Percentiles rank a stretch among this genome's conserved stretches.
phyloP scores from a whole-genome alignment of 768 basidiomycete species.

The Leccinum disarticulatum region DNA sequence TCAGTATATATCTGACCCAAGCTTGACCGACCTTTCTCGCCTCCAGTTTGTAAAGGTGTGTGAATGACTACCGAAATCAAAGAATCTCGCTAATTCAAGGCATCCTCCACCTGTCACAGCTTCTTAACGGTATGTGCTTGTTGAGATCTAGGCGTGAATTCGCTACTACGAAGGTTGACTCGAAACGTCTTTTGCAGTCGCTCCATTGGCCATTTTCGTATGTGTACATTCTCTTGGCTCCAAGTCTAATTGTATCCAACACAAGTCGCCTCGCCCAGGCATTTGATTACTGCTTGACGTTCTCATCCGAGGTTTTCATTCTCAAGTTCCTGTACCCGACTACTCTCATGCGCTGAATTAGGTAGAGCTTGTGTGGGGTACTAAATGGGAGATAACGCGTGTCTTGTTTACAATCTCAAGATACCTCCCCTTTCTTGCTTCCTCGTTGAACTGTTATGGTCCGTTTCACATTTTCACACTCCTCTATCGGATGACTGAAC shows the following conservation, averaged over 20 bases:
- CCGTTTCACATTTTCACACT: not conserved
- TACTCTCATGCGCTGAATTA: constrained; percentile 5
- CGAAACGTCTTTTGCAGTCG: constrained; percentile 9
- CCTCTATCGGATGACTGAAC: not conserved
- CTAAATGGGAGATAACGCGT: constrained; percentile 24
- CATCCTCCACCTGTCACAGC: constrained; percentile 1
- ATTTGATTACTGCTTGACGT: constrained; percentile 26
- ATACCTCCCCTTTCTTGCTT: constrained; percentile 27
- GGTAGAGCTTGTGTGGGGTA: constrained; percentile 26
- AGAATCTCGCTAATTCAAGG: not conserved
- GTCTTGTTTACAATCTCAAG: constrained; percentile 27
- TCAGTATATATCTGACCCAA: not conserved
- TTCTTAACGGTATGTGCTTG: constrained; percentile 17
- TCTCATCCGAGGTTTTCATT: constrained; percentile 17
- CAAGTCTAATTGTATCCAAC: not conserved
- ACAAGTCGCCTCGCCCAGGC: constrained; percentile 3
- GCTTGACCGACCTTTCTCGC: constrained; percentile 12
- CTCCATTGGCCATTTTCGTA: constrained; percentile 21
- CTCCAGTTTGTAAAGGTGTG: constrained; percentile 22
- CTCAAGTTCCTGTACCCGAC: not conserved
- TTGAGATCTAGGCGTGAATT: not conserved
- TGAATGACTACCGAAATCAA: not conserved
- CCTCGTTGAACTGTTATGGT: constrained; percentile 22
- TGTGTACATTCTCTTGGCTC: not conserved
- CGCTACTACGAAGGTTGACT: not conserved